These are phyloP conservation scores for Helotiales sp. DNA, from an alignment of 2,329 filamentous ascomycete species.

Conservation along the genomic window DNA sequence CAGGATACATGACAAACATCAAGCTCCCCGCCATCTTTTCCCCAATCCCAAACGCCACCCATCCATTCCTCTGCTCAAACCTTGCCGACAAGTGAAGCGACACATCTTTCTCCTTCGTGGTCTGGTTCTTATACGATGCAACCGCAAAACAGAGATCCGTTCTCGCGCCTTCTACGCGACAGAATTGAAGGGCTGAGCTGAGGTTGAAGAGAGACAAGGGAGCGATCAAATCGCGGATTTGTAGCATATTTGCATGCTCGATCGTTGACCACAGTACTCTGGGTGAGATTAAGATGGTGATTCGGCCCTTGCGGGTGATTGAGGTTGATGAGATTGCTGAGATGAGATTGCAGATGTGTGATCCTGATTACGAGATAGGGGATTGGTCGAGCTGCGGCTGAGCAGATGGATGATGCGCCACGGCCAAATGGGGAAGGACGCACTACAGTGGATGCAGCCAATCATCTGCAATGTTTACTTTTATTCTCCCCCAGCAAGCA, in stretches of 20 bases:
- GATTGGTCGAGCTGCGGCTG: conserved; percentile 1
- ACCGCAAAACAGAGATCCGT: conserved; percentile 26
- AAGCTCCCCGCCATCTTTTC: conserved; percentile 17
- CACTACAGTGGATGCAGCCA: background rate
- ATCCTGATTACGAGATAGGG: background rate
- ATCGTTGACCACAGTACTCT: background rate
- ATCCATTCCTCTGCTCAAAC: conserved; percentile 21
- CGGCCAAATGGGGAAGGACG: background rate
- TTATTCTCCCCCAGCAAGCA: background rate
- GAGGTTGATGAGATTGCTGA: background rate
- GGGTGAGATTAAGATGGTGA: background rate
- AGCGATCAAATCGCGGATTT: background rate
- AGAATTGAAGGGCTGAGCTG: conserved; percentile 20
- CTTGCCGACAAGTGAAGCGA: conserved; percentile 21
- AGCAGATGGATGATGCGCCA: background rate
- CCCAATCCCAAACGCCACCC: conserved; percentile 24
- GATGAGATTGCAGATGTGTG: background rate
- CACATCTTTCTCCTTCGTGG: conserved; percentile 19
- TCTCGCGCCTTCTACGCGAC: conserved; percentile 13
- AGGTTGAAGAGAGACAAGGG: background rate
- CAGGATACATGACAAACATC: conserved; percentile 29
- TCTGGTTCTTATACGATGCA: conserved; percentile 16
- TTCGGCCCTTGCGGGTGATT: background rate
- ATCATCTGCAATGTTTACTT: background rate
- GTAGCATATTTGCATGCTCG: background rate